Base-by-base conservation (phyloP, 495 filamentous ascomycete genomes). In the Delitschia confertaspora region DNA sequence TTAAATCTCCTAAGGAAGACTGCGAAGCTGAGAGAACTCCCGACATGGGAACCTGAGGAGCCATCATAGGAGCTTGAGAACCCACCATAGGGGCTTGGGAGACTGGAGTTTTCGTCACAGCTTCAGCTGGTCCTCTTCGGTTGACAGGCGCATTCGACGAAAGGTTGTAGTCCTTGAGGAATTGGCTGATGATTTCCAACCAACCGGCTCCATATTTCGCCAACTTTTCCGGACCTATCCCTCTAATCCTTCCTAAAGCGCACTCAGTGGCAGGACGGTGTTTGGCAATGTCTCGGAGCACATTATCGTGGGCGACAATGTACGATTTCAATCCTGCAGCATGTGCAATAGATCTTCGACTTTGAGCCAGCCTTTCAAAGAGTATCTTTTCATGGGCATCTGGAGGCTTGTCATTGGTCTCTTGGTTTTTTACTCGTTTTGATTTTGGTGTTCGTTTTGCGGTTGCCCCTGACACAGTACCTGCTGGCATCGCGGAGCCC, bases 171-270 rank as follows among this genome's bases (percentile, higher is more conserved):
- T n/a, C n/a, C n/a, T n/a, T n/a, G n/a, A n/a, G n/a, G n/a, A n/a
- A n/a, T n/a, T n/a, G n/a, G n/a, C n/a, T 14, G 18, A 50, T 47
- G 29, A 47, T 27, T 18, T 47, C 32, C 7, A 53, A 25, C 42
- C 42, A 53, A 11, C 43, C 30, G 2, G 49, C 30, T 0, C 49
- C 49, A 16, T 42, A 53, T 23, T 35, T 47, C 14, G 47, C 24
- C 14, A 10, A 16, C 10, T 37, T 17, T 9, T 4, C 1, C 23
- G 36, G 24, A 11, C 49, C 43, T 18, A 53, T 33, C 2, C 49
- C 42, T 21, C 43, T 36, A 4, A 53, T 22, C 16, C 19, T 7
- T 4, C 47, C 38, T 13, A 53, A 19, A 1, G 14, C 49, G 3
- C 19, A 18, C 3, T 53, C 43, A 11, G 42, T 14, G 3, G 17